Percentiles rank a stretch among this genome's conserved stretches.
Evolutionary conservation across 2,329 filamentous ascomycete species (phyloP).

Genomic region (Diaporthe nobilis): DNA sequence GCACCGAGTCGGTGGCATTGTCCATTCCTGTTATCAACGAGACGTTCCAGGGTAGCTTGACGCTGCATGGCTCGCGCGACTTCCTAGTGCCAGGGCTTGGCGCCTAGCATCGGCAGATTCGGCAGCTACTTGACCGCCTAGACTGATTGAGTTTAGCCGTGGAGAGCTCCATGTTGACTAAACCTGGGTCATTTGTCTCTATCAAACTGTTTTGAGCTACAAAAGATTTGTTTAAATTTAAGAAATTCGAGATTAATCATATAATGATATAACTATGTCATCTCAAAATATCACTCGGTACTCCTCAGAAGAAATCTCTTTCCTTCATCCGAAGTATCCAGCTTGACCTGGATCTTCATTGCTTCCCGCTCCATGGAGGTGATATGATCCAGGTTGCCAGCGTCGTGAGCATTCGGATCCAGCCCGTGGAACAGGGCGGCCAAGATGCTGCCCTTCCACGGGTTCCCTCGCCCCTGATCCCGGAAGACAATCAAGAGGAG

Average conservation of each 20-base stretch:
- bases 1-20: constrained; percentile 1
- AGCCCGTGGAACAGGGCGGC: not conserved
- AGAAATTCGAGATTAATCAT: no score
- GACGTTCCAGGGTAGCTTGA: not conserved
- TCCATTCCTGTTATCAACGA: not conserved
- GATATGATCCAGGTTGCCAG: not conserved
- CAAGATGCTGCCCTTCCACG: not conserved
- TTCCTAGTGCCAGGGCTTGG: not conserved
- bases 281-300: not conserved
- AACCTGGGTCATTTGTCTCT: no score
- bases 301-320: not conserved
- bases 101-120: constrained; percentile 28
- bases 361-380: not conserved
- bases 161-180: no score
- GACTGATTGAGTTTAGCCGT: constrained; percentile 15
- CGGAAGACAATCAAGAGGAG: not conserved
- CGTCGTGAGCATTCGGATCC: not conserved
- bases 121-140: constrained; percentile 30
- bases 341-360: not conserved
- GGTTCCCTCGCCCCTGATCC: not conserved
- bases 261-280: not conserved
- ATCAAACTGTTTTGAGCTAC: no score
- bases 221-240: no score
- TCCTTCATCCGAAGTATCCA: not conserved
- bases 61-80: not conserved